Evolutionary conservation across 1,284 basidiomycete genomes (phyloP).

Genomic region (Irpex rosettiformis): DNA sequence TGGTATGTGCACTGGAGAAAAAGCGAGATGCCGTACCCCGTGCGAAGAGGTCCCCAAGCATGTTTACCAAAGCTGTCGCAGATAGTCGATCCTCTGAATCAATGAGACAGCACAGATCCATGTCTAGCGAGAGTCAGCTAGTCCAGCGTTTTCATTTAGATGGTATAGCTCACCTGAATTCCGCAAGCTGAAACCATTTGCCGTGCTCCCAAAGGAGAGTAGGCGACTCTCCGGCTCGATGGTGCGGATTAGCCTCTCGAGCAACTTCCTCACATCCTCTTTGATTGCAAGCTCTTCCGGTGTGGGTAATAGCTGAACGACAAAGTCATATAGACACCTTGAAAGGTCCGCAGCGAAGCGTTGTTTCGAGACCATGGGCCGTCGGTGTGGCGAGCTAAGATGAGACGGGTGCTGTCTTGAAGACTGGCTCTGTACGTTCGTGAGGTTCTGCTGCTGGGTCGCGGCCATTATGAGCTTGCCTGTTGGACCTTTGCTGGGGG

Average conservation of each 20-base stretch:
- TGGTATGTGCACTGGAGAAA: constrained; percentile 1
- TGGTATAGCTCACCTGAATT: constrained; percentile 78
- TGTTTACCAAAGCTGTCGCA: constrained; percentile 90
- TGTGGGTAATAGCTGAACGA: constrained; percentile 86
- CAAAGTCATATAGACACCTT: constrained; percentile 75
- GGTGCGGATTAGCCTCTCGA: constrained; percentile 91
- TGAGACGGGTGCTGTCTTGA: constrained; percentile 22
- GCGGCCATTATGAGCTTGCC: constrained; percentile 11
- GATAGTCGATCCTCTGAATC: constrained; percentile 75
- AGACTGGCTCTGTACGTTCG: constrained; percentile 2
- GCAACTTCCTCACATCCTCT: constrained; percentile 92
- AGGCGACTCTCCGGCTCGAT: constrained; percentile 91
- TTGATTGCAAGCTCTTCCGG: constrained; percentile 89
- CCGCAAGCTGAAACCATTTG: constrained; percentile 89
- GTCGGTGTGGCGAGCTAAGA: constrained; percentile 30
- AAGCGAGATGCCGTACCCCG: constrained; percentile 56
- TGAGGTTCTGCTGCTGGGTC: constrained; percentile 9
- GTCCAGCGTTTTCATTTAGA: too few relatives aligned
- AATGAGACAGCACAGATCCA: constrained; percentile 97
- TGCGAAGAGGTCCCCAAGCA: constrained; percentile 91
- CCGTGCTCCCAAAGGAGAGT: constrained; percentile 93
- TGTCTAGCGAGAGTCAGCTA: constrained; percentile 62
- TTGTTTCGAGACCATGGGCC: constrained; percentile 41
- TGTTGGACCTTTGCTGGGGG: constrained; percentile 8
- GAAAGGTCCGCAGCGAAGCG: constrained; percentile 69